Evolutionary conservation across 2,329 filamentous ascomycete species (phyloP), one percentile per base, ranked within the genome.

Genomic region (Apiospora phragmitis): DNA sequence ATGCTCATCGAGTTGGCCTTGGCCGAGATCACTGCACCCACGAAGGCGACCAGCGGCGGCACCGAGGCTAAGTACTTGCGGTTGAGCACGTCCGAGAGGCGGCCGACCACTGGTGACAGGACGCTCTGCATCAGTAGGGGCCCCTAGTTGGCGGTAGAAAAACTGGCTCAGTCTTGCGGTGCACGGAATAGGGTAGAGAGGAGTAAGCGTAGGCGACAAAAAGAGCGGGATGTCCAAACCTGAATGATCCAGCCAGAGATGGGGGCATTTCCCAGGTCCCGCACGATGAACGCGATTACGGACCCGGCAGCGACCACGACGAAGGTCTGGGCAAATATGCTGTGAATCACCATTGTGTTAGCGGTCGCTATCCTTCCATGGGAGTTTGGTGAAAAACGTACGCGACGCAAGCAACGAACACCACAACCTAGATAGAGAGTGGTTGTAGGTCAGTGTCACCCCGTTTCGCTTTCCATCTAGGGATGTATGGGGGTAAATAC

Each of bases 51-150:
- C 0, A 88, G 76, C 0, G 87, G 86, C 4, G 86, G 87, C 5
- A 85, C 78, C 0, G 85, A 79, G 0, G 87, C 86, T 21, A 90
- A 80, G 67, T 83, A 84, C 75, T 89, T 89, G 65, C 87, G 82
- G 71, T 89, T 86, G 0, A 88, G 77, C 2, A 89, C 86, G 76
- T 90, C 87, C 12, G 87, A 89, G 0, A 90, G 82, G 4, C 87
- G 83, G 14, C 88, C 87, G 3, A 89, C 82, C 26, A 89, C 82
- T 4, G 87, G 88, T 1, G 86, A 88, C 1, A 89, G 80, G 2
- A 88, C 87, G 65, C 82, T 84, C 78, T 89, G 88, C 83, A 89
- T 88, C 12, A 89, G 82, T 0, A 90, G 80, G 0, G 87, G 88
- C 0, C 86, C 87, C 83, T 89, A 65, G 69, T 71, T 26, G n/a